phyloP scores from a whole-genome alignment of 139 green algal species.

The Closterium sp. region DNA sequence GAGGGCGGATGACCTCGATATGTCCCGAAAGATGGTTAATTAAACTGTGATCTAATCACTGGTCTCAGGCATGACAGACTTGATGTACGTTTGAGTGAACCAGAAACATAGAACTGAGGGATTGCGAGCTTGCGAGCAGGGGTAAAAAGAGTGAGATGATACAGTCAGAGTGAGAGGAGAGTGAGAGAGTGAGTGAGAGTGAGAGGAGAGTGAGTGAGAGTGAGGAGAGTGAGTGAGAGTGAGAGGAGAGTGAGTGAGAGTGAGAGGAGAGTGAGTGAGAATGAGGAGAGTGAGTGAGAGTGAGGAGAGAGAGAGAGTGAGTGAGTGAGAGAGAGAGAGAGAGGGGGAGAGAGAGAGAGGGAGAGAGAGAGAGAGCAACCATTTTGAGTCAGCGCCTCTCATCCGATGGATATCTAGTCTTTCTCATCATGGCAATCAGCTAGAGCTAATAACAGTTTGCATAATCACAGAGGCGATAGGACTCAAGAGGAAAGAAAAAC shows the following conservation, averaged over 20 bases:
- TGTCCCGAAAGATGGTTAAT: neutral
- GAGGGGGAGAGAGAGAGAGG: neutral
- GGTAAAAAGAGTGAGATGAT: no score
- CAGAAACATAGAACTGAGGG: neutral
- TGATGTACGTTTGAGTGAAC: neutral
- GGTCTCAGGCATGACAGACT: neutral
- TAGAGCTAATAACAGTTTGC: neutral
- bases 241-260: no score
- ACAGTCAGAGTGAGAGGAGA: no score
- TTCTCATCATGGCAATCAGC: neutral
- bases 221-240: no score
- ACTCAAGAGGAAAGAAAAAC: neutral
- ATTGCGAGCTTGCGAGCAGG: no score
- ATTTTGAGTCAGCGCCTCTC: neutral
- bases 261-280: no score
- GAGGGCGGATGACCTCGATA: neutral
- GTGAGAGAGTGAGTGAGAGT: no score
- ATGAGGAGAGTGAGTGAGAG: no score
- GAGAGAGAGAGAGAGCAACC: neutral
- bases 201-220: no score
- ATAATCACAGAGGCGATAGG: neutral
- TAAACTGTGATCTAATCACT: neutral
- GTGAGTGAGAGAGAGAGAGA: neutral
- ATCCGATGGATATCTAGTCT: neutral
- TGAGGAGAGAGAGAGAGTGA: no score